Evolutionary conservation across 768 basidiomycete genomes (phyloP).

Genomic region (Boletus edulis): DNA sequence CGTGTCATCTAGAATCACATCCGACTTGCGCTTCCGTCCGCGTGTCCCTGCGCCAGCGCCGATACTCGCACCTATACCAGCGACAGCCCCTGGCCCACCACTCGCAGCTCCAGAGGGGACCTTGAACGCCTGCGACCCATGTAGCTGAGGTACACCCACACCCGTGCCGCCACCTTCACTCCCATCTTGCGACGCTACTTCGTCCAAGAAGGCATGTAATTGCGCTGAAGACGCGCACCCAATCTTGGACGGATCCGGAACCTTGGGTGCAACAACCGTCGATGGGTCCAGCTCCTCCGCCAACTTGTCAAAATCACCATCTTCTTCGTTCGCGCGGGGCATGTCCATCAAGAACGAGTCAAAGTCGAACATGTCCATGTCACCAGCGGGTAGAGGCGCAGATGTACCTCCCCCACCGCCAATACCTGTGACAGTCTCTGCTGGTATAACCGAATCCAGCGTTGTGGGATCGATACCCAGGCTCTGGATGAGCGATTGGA

Average conservation of each 20-base stretch:
- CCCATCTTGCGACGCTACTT: conserved; percentile 37
- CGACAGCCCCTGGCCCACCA: neutral
- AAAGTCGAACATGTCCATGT: conserved; percentile 33
- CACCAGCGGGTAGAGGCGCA: neutral
- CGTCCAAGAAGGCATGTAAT: conserved; percentile 43
- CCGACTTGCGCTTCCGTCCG: conserved; percentile 42
- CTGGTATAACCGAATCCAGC: conserved; percentile 15
- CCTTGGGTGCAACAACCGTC: too few relatives aligned
- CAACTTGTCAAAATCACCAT: conserved; percentile 32
- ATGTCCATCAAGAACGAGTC: conserved; percentile 41
- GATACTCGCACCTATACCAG: neutral
- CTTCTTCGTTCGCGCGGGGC: conserved; percentile 29
- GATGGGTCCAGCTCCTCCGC: conserved; percentile 33
- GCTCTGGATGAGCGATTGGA: conserved; percentile 69
- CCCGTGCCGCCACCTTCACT: conserved; percentile 1
- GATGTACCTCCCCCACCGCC: neutral
- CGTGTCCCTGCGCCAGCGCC: conserved; percentile 5
- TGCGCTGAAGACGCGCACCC: conserved; percentile 34
- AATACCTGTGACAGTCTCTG: conserved; percentile 9
- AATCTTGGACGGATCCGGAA: conserved; percentile 27
- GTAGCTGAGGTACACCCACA: neutral
- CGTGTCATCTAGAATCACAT: conserved; percentile 20
- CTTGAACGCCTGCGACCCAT: conserved; percentile 6
- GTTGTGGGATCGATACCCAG: conserved; percentile 59
- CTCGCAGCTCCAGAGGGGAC: neutral